Conservation (phyloP, 169 alveolate genomes). For the Perkinsus marinus region DNA sequence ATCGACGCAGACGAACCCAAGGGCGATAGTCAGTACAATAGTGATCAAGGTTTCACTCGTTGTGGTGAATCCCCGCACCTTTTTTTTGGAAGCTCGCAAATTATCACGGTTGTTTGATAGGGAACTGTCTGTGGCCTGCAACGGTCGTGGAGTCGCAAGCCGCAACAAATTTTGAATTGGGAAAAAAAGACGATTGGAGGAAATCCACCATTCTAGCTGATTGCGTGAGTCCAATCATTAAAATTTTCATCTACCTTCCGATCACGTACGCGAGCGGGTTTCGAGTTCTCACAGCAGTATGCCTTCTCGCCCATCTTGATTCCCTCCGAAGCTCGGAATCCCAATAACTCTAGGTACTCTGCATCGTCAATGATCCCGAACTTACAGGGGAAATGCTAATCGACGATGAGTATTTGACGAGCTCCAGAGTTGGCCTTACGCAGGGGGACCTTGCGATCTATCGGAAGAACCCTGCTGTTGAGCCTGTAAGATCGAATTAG, state of each 20-base stretch:
- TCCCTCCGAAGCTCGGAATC: no score
- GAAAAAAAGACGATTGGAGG: neutral
- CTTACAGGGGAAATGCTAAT: neutral
- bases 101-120: neutral
- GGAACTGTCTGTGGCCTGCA: neutral
- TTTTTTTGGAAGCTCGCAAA: no score
- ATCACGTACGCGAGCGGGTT: neutral
- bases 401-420: constrained; percentile 2
- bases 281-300: neutral
- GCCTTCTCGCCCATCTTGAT: neutral
- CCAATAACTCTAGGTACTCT: neutral
- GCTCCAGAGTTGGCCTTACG: neutral
- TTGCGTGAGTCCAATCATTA: neutral
- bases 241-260: neutral
- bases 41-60: no score
- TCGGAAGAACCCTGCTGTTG: neutral
- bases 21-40: no score
- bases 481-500: neutral
- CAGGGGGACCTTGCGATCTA: neutral
- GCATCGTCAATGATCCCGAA: neutral
- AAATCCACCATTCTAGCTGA: constrained; percentile 5
- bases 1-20: no score
- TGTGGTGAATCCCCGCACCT: no score
- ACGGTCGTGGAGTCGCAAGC: constrained; percentile 4
- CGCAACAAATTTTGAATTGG: neutral